Evolutionary conservation across 306 rosid genomes (phyloP).

Genomic region (Oxytropis ochrocephala): DNA sequence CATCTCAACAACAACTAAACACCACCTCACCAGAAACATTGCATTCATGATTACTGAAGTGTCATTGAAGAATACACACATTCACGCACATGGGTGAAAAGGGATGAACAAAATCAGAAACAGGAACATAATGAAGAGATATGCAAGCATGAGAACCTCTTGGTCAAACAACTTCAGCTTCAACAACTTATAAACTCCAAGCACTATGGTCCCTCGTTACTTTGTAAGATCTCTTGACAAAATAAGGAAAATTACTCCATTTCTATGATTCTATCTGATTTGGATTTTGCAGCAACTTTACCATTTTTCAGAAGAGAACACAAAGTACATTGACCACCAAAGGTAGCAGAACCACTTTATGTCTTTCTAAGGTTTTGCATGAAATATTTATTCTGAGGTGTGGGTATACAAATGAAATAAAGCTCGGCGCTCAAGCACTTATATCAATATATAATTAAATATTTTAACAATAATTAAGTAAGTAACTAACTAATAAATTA

Average conservation of each 20-base stretch:
- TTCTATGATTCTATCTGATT: background rate
- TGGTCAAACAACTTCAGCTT: background rate
- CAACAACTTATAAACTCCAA: constrained; percentile 10
- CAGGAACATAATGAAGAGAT: background rate
- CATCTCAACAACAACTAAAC: background rate
- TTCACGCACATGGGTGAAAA: background rate
- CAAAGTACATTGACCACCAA: background rate
- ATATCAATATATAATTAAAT: background rate
- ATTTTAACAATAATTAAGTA: background rate
- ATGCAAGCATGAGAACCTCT: background rate
- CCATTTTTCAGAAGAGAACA: background rate
- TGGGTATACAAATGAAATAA: background rate
- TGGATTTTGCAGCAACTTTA: background rate
- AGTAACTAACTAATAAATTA: background rate
- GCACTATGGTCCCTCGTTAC: background rate
- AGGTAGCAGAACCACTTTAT: background rate
- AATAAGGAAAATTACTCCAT: background rate
- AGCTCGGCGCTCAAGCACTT: background rate
- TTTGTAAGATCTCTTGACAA: background rate
- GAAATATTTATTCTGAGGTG: background rate
- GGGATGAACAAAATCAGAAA: background rate
- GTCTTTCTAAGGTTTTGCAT: background rate
- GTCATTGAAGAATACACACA: background rate
- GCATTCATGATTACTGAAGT: background rate
- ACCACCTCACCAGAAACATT: background rate